Base-by-base conservation (phyloP, 2,329 filamentous ascomycete species). In the Botryotinia convoluta region DNA sequence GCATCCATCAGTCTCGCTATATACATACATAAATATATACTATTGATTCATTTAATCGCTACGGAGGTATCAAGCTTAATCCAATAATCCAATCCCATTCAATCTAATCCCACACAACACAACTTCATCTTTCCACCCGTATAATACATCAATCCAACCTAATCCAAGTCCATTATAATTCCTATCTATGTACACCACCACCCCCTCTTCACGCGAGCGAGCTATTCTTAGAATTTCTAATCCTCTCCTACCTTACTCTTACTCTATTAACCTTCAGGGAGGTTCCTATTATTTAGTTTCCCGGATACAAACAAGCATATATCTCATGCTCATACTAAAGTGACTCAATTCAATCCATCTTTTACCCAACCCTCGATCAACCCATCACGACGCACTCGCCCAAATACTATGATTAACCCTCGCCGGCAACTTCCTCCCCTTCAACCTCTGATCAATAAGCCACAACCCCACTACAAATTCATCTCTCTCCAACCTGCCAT, bases 381-480 rank as follows among this genome's bases (percentile, higher is more conserved):
- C 85, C 84, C 51, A 86, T 76, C 0, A 83, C 81, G 67, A 83
- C 8, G 87, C 92, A 78, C 92, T 94, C 44, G 86, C 87, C 93
- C 93, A 96, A 8, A 95, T 91, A 78, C 91, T 94, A 68, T 91
- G 89, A 69, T 87, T 87, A 16, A 95, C 91, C 78, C 87, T 88
- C 22, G 87, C 84, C 0, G 93, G 93, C 32, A 95, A 84, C 84
- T 96, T 96, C 74, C 93, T 84, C 1, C 93, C 93, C 76, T 92
- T 89, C n/a, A 96, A 83, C 74, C 92, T 85, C 84, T 95, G 92
- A 81, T 96, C 93, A 51, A 96, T 88, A 67, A 96, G 83, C 92
- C 93, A 96, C 84, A 93, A 86, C 16, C 93, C 93, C 1, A 95
- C 92, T 0, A 96, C 91, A 81, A 96, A 96, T 83, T 94, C 91